A percentile compares a stretch with the other conserved stretches of the same genome.
Conservation (phyloP, 2,329 filamentous ascomycete species). For the Stagonosporopsis rhizophila region DNA sequence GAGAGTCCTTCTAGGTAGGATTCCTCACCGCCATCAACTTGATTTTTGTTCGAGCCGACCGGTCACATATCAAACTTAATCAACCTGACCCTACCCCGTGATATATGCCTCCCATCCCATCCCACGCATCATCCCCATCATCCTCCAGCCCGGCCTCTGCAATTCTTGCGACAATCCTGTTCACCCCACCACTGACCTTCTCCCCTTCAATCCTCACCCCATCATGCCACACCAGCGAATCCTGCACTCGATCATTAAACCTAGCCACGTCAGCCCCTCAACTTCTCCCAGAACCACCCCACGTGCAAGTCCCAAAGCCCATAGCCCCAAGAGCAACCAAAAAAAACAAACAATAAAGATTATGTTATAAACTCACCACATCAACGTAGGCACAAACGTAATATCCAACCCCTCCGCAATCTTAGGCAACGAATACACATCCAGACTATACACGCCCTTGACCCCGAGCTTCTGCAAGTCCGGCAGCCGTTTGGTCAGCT, state of each 20-base stretch:
- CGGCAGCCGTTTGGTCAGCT: constrained; percentile 27
- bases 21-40: background rate
- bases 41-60: background rate
- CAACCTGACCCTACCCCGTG: constrained; percentile 4
- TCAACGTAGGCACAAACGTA: constrained; percentile 33
- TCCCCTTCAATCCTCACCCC: constrained; percentile 33
- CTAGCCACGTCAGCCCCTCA: background rate
- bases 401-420: constrained; percentile 30
- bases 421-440: constrained; percentile 33
- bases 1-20: constrained; percentile 1
- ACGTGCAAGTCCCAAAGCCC: no score
- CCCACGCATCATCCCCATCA: constrained; percentile 25
- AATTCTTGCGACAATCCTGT: constrained; percentile 34
- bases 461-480: constrained; percentile 21
- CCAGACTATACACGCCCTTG: constrained; percentile 31
- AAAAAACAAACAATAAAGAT: background rate
- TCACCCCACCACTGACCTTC: constrained; percentile 32
- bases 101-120: constrained; percentile 17
- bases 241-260: constrained; percentile 30
- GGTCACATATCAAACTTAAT: no score
- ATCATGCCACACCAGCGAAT: constrained; percentile 36
- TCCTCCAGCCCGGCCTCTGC: constrained; percentile 33
- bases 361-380: constrained; percentile 23
- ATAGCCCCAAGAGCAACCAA: background rate
- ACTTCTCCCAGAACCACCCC: background rate